phyloP scores from a whole-genome alignment of 78 protist genomes.

The Capsaspora owczarzaki region DNA sequence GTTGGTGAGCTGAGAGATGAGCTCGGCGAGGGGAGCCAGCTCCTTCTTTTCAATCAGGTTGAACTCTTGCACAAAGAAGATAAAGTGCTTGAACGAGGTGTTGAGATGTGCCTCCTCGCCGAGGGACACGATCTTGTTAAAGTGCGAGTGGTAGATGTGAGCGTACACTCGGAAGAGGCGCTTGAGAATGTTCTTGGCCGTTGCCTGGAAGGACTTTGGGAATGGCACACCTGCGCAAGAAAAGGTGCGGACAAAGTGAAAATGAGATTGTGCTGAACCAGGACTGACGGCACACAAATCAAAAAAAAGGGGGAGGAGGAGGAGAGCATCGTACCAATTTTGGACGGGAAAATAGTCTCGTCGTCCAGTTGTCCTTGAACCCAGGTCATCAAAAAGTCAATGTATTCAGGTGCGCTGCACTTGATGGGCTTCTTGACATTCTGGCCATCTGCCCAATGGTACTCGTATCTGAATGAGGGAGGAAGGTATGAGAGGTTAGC shows the following conservation, averaged over 20 bases:
- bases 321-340: neutral
- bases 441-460: neutral
- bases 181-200: conserved; percentile 75
- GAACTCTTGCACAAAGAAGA: conserved; percentile 73
- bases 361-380: conserved; percentile 76
- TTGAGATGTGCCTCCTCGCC: conserved; percentile 89
- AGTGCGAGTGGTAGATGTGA: conserved; percentile 93
- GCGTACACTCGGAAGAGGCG: conserved; percentile 91
- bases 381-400: conserved; percentile 88
- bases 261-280: neutral
- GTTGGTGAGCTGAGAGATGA: neutral
- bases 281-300: neutral
- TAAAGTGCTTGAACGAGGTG: conserved; percentile 67
- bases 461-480: conserved; percentile 1
- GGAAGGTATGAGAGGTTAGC: neutral
- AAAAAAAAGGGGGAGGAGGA: neutral
- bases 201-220: conserved; percentile 78
- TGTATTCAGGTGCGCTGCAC: conserved; percentile 56
- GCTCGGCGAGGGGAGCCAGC: conserved; percentile 49
- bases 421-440: neutral
- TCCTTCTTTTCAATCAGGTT: conserved; percentile 68
- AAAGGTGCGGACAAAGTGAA: neutral
- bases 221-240: conserved; percentile 50
- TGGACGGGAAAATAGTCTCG: conserved; percentile 75
- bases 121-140: conserved; percentile 52